Evolutionary conservation across 305 asterid species (phyloP), one percentile per base, ranked within the genome.

Genomic region (Fraxinus angustifolia): DNA sequence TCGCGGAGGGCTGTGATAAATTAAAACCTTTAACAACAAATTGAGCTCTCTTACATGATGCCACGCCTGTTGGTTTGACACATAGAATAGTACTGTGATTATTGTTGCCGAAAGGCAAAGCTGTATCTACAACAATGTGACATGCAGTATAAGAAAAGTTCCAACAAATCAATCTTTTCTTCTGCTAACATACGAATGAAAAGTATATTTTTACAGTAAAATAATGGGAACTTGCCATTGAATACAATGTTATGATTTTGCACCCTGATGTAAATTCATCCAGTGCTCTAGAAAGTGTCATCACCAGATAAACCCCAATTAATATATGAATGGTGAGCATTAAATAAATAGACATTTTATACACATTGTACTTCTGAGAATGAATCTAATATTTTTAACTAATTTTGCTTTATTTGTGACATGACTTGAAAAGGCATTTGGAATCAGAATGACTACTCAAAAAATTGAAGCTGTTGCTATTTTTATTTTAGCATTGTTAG

Each of bases 221-320:
- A 74, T 8, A 40, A 40, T 8, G 16, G 50, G 50, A 40, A 78
- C 89, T 73, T 65, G 88, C 96, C 97, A 85, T 89, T 87, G 81
- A 81, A 75, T 72, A 86, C 75, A 91, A 89, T 82, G 93, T 90
- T 82, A 88, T 88, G 96, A 84, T 93, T 90, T 85, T 88, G 94
- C 87, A 91, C 94, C 84, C 91, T 86, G 50, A 89, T 84, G 82
- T 84, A 91, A 83, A 90, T 90, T 96, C 96, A 93, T 81, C 96
- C 96, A 30, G 88, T 86, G 78, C 87, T 91, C 96, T 94, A 93
- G 82, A 93, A 91, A 76, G 84, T 76, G 88, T 78, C 80, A 81
- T 86, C 90, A 2, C 85, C 91, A 50, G 87, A 83, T 81, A 87
- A 87, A 87, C 80, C 86, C 84, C 42, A 36, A 36, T 36, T 36